Evolutionary conservation across 306 rosid genomes (phyloP).

Genomic region (Elaeagnus macrophylla): DNA sequence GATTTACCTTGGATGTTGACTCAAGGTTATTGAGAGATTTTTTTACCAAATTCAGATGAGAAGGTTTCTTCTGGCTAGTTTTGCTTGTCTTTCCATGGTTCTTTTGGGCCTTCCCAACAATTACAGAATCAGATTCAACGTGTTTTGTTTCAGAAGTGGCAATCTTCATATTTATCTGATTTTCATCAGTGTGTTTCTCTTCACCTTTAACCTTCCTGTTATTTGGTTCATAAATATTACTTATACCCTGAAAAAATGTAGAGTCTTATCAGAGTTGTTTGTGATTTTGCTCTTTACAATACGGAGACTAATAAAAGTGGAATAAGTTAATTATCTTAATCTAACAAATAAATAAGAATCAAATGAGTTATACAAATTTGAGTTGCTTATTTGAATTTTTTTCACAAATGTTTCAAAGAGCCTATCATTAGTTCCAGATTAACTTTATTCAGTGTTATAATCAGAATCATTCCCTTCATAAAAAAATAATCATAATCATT

Average conservation of each 20-base stretch:
- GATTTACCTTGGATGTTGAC: constrained; percentile 23
- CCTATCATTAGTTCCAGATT: not conserved
- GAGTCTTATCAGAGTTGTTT: constrained; percentile 7
- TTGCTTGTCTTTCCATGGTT: constrained; percentile 16
- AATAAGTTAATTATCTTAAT: not conserved
- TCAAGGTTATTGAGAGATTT: constrained; percentile 18
- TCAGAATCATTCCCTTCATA: too few relatives aligned
- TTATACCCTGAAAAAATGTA: constrained; percentile 18
- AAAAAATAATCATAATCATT: too few relatives aligned
- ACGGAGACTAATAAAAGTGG: not conserved
- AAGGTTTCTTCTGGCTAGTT: constrained; percentile 15
- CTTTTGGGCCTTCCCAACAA: constrained; percentile 7
- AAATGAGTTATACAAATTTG: not conserved
- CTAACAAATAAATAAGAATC: not conserved
- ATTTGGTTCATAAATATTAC: constrained; percentile 2
- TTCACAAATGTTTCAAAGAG: not conserved
- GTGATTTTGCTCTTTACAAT: not conserved
- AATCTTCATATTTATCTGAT: not conserved
- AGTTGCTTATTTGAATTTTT: not conserved
- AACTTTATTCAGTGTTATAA: too few relatives aligned
- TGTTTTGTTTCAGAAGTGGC: not conserved
- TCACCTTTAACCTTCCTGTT: constrained; percentile 13
- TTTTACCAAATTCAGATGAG: constrained; percentile 14
- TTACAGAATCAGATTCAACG: constrained; percentile 9
- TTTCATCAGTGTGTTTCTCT: constrained; percentile 4